phyloP scores from a whole-genome alignment of 371 early-diverging fungal species.

The Coemansia sp. region DNA sequence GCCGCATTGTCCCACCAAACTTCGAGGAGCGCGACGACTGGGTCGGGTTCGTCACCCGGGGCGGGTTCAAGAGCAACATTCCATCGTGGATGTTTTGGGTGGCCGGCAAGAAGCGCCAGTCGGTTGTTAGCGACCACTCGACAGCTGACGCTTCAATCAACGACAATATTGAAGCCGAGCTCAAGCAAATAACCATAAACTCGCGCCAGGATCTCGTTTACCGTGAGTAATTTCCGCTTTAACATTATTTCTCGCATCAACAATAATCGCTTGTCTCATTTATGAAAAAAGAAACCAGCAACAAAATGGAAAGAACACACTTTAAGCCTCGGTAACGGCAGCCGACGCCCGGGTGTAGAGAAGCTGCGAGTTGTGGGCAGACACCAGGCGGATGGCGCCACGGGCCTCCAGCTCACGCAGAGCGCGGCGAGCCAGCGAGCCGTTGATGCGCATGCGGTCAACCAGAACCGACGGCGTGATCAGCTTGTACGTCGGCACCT shows the following conservation, averaged over 20 bases:
- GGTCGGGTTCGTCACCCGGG: conserved; percentile 53
- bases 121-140: neutral
- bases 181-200: conserved; percentile 13
- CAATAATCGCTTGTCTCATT: neutral
- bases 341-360: conserved; percentile 78
- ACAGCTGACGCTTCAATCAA: neutral
- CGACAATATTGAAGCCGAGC: neutral
- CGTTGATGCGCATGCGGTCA: conserved; percentile 97
- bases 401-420: conserved; percentile 88
- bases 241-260: neutral
- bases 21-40: conserved; percentile 54
- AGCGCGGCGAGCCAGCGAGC: conserved; percentile 94
- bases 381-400: conserved; percentile 90
- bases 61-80: conserved; percentile 51
- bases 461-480: conserved; percentile 97
- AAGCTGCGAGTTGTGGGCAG: conserved; percentile 85
- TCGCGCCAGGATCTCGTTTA: neutral
- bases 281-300: neutral
- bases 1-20: conserved; percentile 56
- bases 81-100: conserved; percentile 54
- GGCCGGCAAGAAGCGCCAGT: conserved; percentile 40
- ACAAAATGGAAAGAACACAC: conserved; percentile 2
- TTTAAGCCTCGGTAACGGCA: conserved; percentile 32
- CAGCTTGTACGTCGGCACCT: conserved; percentile 98
- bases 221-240: neutral